Evolutionary conservation across 2,329 filamentous ascomycete species (phyloP), one percentile per base, ranked within the genome.

Genomic region (Alternaria novae-zelandiae): DNA sequence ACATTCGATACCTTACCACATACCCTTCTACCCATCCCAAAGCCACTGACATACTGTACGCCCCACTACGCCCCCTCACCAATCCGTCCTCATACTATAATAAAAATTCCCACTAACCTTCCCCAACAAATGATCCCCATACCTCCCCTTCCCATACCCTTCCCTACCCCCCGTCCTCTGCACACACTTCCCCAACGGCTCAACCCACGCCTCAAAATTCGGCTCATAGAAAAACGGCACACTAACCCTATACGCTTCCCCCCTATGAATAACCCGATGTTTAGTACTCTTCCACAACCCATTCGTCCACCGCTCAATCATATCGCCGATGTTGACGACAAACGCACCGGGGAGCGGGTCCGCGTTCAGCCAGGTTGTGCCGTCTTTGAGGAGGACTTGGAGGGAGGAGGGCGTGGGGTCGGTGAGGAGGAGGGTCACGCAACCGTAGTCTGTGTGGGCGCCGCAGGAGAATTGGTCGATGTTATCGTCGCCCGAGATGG

Each of bases 151-250:
- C 59, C 67, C 68, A 70, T 78, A 41, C 9, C 36, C 43, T 54
- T 28, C 66, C 63, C 2, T 63, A 17, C 73, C 74, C 0, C 78
- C 79, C 2, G 71, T 80, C 57, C 59, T 59, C 54, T 72, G 49
- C 23, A 83, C 74, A 74, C 81, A 83, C 56, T 70, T 75, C 56
- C 63, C 59, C 66, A 83, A 65, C 49, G 81, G 81, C 67, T 62
- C 74, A 8, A 83, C 79, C 50, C 71, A 54, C 2, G 80, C 79
- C 43, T 82, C 77, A 57, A 81, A 83, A 63, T 81, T 74, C 57
- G 82, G 82, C 68, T 84, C 82, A 65, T 83, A 85, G 73, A 85
- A 85, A 61, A 85, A 85, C 6, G 84, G 83, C 28, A 85, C 82
- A 9, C 74, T 79, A 46, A 83, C 77, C 53, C 83, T 73, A 50